Conservation (phyloP, 192 early-diverging fungal genomes). For the Gigaspora rosea region DNA sequence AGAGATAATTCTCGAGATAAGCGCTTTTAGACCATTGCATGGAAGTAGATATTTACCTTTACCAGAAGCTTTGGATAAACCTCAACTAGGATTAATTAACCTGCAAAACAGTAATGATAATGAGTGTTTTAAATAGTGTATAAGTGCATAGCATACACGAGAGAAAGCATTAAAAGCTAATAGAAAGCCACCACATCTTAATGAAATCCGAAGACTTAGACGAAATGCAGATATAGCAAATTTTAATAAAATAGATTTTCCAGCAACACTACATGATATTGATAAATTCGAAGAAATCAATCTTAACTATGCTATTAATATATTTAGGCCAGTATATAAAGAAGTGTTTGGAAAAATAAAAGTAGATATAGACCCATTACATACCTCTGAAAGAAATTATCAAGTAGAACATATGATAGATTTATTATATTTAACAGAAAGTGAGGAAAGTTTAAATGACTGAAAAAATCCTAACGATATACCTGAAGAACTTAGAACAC, state of each 20-base stretch:
- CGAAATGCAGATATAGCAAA: background rate
- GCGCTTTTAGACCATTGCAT: background rate
- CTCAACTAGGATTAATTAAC: conserved; percentile 21
- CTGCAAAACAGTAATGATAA: conserved; percentile 1
- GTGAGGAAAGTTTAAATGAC: conserved; percentile 9
- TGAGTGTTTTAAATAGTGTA: conserved; percentile 1
- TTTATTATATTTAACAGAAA: conserved; percentile 16
- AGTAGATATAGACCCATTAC: background rate
- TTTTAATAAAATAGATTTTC: background rate
- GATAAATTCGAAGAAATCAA: conserved; percentile 18
- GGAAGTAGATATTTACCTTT: background rate
- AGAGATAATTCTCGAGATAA: background rate
- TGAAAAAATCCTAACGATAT: conserved; percentile 11
- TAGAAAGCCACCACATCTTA: background rate
- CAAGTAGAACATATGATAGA: conserved; percentile 2
- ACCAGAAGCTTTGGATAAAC: background rate
- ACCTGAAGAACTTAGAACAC: background rate
- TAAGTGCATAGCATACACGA: background rate
- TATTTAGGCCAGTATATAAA: conserved; percentile 15
- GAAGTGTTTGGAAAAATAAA: background rate
- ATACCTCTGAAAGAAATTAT: conserved; percentile 3
- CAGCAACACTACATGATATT: conserved; percentile 7
- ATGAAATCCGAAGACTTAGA: background rate
- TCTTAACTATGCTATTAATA: conserved; percentile 4
- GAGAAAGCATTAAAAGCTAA: background rate